A percentile compares a stretch with the other conserved stretches of the same genome.
phyloP scores from a whole-genome alignment of 2,329 filamentous ascomycete species.

The Aureobasidium subglaciale region DNA sequence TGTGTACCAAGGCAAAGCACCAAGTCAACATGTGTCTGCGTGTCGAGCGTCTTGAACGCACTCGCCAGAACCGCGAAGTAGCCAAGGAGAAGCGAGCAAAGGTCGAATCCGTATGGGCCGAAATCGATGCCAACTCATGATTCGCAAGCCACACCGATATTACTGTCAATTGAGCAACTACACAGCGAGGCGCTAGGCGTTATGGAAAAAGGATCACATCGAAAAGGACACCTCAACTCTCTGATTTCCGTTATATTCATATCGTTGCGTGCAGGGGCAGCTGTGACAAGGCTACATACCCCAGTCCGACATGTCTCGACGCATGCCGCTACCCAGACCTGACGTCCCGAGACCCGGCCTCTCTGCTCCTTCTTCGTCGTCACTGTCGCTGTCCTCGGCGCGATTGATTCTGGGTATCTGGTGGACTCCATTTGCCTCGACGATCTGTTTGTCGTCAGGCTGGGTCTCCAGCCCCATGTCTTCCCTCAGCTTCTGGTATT shows the following conservation, averaged over 20 bases:
- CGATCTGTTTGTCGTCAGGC: slow-evolving; percentile 2
- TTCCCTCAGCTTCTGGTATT: slow-evolving; percentile 52
- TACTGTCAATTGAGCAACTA: not conserved
- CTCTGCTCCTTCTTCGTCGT: not conserved
- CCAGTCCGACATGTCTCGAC: slow-evolving; percentile 12
- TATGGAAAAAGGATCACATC: not conserved
- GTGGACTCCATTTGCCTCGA: not conserved
- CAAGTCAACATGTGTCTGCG: slow-evolving; percentile 80
- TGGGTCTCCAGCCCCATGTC: not conserved
- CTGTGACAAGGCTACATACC: not conserved
- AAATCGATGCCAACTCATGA: slow-evolving; percentile 66
- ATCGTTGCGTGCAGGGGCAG: not conserved
- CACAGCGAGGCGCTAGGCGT: slow-evolving; percentile 13
- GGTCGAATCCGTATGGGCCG: slow-evolving; percentile 71
- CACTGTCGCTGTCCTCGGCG: not conserved
- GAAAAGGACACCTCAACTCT: slow-evolving; percentile 4
- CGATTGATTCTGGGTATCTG: not conserved
- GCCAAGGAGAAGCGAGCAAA: slow-evolving; percentile 63
- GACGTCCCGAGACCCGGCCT: slow-evolving; percentile 1
- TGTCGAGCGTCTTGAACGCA: slow-evolving; percentile 70
- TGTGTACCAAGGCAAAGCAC: slow-evolving; percentile 81
- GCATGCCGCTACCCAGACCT: slow-evolving; percentile 12
- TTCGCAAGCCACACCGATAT: not conserved
- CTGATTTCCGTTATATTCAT: not conserved
- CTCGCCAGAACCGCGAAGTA: slow-evolving; percentile 65